Evolutionary conservation across 1,139 yeast species (phyloP), one percentile per base, ranked within the genome.

Genomic region (Meyerozyma athensensis): DNA sequence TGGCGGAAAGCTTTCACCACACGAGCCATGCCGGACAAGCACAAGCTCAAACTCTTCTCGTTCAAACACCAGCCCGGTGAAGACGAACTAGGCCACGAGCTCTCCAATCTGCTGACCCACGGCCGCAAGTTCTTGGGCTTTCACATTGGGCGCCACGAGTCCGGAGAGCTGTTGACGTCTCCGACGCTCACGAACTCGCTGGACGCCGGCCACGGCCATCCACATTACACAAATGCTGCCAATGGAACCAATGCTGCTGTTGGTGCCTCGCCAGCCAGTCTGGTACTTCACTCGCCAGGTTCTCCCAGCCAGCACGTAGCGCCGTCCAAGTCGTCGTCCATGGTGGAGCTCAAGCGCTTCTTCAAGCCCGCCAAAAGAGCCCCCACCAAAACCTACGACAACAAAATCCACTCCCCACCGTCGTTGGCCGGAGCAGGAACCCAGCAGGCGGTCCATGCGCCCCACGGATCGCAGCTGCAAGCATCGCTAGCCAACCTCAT

Each of bases 21-120:
- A 28, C 8, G 5, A 17, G 14, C 35, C 35, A 68, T 70, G 76
- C 74, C 74, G 31, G 76, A 70, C 46, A 66, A 65, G 57, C 74
- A 67, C 51, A 68, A 67, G 47, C 58, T 67, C 50, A 68, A 69
- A 56, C 53, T 70, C 36, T 64, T 66, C 43, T 48, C 55, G 34
- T 63, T 65, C 47, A 62, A 61, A 42, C 46, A 38, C 26, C 31
- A 34, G 18, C 34, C 37, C 30, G 30, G 34, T 2, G 39, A 32
- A 6, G 44, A 43, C 19, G 36, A 35, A 14, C 40, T 37, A 26
- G 31, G 35, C 28, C 33, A 35, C 19, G 28, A 10, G 38, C 6
- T 35, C n/a, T 16, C 30, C 32, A 13, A 34, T 22, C 34, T 14
- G 30, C 21, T 10, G 24, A 13, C 23, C 3, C 30, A 20, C 8